phyloP scores from a whole-genome alignment of 495 filamentous ascomycete genomes.

The Tuber calosporum region DNA sequence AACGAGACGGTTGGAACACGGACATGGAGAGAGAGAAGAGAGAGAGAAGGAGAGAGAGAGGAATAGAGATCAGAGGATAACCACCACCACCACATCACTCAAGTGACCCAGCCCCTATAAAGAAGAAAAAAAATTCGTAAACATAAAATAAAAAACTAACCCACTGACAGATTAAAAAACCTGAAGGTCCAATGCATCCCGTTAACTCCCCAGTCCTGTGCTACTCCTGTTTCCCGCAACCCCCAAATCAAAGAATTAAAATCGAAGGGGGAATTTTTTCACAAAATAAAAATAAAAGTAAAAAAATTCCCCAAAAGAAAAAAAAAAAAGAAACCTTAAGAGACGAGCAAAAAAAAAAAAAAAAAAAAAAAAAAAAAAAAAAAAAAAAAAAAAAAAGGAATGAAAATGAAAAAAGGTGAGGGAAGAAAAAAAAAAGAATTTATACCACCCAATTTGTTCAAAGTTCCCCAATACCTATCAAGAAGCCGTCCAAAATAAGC shows the following conservation, averaged over 20 bases:
- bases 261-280: neutral
- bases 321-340: conserved; percentile 8
- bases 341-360: conserved; percentile 13
- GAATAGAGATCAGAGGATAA: neutral
- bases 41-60: neutral
- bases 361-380: conserved; percentile 11
- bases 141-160: neutral
- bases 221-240: conserved; percentile 5
- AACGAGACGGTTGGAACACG: conserved; percentile 1
- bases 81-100: neutral
- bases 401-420: conserved; percentile 6
- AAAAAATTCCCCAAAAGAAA: conserved; percentile 9
- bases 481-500: conserved; percentile 34
- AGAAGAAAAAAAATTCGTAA: neutral
- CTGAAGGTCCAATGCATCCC: conserved; percentile 10
- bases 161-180: conserved; percentile 4
- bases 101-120: neutral
- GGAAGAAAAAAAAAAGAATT: conserved; percentile 24
- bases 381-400: neutral
- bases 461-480: conserved; percentile 32
- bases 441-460: conserved; percentile 30
- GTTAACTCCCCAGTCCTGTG: conserved; percentile 1
- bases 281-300: too few species aligned
- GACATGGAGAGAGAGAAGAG: neutral
- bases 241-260: conserved; percentile 8